phyloP scores from a whole-genome alignment of 306 rosid genomes.

The Quercus variabilis region DNA sequence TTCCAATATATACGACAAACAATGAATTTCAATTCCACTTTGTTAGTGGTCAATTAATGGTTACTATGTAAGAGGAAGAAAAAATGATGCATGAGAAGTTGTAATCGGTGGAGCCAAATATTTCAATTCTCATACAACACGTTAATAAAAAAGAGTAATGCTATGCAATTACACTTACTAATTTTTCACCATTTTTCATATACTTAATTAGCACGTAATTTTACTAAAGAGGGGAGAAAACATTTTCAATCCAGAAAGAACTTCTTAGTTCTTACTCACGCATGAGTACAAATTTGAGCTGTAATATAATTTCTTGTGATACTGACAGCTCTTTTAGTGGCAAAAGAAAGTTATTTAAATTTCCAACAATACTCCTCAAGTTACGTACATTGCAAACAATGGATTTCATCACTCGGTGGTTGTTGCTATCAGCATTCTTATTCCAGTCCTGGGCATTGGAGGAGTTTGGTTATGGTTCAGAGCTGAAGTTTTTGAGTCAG shows the following conservation, averaged over 20 bases:
- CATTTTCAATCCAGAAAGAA: background rate
- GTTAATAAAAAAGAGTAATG: too few relatives aligned
- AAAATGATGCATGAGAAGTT: too few relatives aligned
- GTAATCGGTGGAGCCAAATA: too few relatives aligned
- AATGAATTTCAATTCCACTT: too few relatives aligned
- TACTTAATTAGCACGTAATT: too few relatives aligned
- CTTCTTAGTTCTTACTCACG: background rate
- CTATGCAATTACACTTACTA: too few relatives aligned
- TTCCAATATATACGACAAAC: too few relatives aligned
- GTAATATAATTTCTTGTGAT: background rate
- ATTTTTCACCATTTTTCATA: too few relatives aligned
- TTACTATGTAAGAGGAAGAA: too few relatives aligned
- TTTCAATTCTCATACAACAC: too few relatives aligned
- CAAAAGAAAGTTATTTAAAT: background rate
- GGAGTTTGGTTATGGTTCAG: slow-evolving; percentile 7
- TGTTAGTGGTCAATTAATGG: too few relatives aligned
- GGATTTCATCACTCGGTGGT: background rate
- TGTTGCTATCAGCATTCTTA: background rate
- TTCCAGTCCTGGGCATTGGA: background rate
- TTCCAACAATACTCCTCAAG: background rate
- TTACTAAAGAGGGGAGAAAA: too few relatives aligned
- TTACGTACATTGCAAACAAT: background rate
- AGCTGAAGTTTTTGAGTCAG: slow-evolving; percentile 27
- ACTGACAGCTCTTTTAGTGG: background rate
- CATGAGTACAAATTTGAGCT: background rate